phyloP scores from a whole-genome alignment of 139 green algal genomes.

The Chlorella sp. region DNA sequence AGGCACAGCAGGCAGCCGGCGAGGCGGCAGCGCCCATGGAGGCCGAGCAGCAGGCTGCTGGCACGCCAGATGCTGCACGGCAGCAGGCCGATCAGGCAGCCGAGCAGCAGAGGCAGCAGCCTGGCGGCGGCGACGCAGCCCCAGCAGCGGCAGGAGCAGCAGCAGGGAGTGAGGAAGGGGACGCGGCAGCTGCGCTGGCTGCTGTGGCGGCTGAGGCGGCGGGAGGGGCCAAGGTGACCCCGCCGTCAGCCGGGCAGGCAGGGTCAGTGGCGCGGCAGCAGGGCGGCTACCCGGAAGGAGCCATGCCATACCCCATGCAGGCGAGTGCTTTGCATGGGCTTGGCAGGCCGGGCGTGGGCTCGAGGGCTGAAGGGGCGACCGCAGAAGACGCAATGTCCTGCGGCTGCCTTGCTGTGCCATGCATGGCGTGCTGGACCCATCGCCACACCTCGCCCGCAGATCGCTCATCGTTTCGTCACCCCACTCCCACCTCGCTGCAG shows the following conservation, averaged over 20 bases:
- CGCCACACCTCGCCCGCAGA: not conserved
- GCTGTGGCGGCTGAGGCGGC: slow-evolving; percentile 17
- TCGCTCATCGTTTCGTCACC: not conserved
- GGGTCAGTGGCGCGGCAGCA: not conserved
- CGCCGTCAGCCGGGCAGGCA: not conserved
- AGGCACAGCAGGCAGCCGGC: not conserved
- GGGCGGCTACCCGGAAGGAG: not conserved
- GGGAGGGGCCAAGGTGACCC: not conserved
- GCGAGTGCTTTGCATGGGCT: no score
- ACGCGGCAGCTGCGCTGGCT: slow-evolving; percentile 9
- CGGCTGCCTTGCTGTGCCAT: no score
- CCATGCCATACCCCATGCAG: slow-evolving; percentile 5
- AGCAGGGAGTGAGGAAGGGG: not conserved
- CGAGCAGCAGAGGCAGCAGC: not conserved
- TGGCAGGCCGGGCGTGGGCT: no score
- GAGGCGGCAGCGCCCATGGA: not conserved
- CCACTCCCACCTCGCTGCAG: not conserved
- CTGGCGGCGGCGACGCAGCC: not conserved
- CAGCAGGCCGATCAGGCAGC: not conserved
- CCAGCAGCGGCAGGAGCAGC: not conserved
- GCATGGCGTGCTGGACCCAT: not conserved
- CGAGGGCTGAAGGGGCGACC: no score
- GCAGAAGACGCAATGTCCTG: no score
- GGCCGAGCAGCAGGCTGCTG: not conserved
- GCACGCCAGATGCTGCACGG: not conserved